Percentiles rank a stretch among this genome's conserved stretches.
Evolutionary conservation across 371 early-diverging fungal genomes (phyloP).

Genomic region (Nematocida parisii): DNA sequence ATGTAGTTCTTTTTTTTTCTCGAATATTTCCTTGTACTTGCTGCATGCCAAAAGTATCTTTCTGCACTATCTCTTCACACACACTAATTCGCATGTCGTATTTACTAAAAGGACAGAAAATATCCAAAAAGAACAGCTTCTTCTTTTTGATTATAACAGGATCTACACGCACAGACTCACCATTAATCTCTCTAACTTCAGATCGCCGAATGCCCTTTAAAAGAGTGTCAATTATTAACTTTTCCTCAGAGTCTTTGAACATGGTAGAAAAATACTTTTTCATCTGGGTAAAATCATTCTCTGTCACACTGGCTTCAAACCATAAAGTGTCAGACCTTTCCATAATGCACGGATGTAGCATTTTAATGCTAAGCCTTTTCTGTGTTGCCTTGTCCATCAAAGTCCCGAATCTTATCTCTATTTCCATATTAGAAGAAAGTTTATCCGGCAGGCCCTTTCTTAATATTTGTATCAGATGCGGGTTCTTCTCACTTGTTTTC

Average conservation of each 20-base stretch:
- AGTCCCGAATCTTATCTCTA: constrained; percentile 43
- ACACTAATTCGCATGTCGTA: constrained; percentile 51
- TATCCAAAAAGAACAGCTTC: constrained; percentile 34
- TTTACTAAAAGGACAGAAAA: constrained; percentile 33
- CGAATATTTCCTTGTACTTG: neutral
- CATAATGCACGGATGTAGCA: constrained; percentile 47
- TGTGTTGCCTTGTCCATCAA: constrained; percentile 47
- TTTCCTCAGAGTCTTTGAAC: neutral
- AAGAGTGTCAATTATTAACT: constrained; percentile 40
- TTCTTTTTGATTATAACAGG: constrained; percentile 35
- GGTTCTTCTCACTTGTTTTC: neutral
- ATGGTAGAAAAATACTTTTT: constrained; percentile 1
- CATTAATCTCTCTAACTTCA: constrained; percentile 41
- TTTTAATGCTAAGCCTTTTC: constrained; percentile 5
- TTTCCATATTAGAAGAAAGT: constrained; percentile 26
- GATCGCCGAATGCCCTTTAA: constrained; percentile 36
- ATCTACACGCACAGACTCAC: neutral
- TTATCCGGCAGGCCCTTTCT: constrained; percentile 9
- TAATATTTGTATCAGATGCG: constrained; percentile 25
- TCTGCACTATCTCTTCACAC: constrained; percentile 49
- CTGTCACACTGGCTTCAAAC: constrained; percentile 31
- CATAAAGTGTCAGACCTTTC: constrained; percentile 30
- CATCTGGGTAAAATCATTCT: constrained; percentile 10
- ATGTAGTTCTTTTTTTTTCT: constrained; percentile 38
- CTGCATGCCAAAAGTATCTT: constrained; percentile 18